Evolutionary conservation across 352 stramenopile species (phyloP), one percentile per base, ranked within the genome.

Genomic region (Plasmopara viticola): DNA sequence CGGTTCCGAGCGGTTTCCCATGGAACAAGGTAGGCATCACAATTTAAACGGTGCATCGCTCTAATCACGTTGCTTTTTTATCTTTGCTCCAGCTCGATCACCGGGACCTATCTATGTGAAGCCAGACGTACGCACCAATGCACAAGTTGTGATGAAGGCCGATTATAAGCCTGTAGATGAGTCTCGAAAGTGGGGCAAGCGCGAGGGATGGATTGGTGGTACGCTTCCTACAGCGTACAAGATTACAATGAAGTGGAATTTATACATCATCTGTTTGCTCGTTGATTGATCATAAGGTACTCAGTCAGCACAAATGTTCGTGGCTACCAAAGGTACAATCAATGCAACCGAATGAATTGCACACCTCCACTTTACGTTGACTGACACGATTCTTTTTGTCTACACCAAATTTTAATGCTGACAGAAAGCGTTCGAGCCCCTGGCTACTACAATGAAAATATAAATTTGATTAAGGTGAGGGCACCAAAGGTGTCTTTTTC

Each of bases 201-300:
- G 82, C 18, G 77, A 92, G 51, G 89, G 77, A 62, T 92, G 82
- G 82, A 92, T 92, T 51, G 79, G 72, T 51, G 77, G 79, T 82
- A 41, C 40, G 49, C 6, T 57, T 14, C 10, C 7, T 25, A 3
- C 20, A 25, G 20, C 20, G 20, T 25, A 25, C 20, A 25, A 25
- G 20, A 25, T 18, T 15, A 7, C 10, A 13, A 9, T 15, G 37
- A 42, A 7, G 9, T 9, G 10, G 17, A 15, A 0, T 15, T 20
- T 15, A 7, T 20, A 42, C 7, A 15, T 3, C 18, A 42, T 17
- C 10, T 15, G 34, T 40, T 20, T 20, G 20, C 52, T n/a, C 17
- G 31, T 35, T 1, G 2, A 4, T 6, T 12, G 31, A 35, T 12
- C 31, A 35, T n/a, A 46, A 66, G 66, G 74, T n/a, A 67, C 56